Evolutionary conservation across 2,329 filamentous ascomycete species (phyloP).

Genomic region (Beauveria varroae): DNA sequence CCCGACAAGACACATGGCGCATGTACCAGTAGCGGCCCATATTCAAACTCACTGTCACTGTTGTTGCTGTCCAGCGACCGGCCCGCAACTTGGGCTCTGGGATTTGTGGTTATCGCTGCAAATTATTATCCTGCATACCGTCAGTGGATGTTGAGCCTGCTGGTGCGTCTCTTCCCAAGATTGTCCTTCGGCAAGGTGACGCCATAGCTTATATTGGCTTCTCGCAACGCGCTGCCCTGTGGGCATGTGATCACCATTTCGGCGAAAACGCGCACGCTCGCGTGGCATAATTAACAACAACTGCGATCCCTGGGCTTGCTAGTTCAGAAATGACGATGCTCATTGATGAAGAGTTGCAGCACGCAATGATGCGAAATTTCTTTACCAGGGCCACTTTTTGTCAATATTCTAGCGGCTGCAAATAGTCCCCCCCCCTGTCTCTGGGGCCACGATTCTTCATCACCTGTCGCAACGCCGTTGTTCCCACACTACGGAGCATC

Average conservation of each 20-base stretch:
- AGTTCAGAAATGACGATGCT: not conserved
- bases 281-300: not conserved
- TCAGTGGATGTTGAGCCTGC: not conserved
- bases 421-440: not conserved
- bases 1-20: not conserved
- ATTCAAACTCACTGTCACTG: not conserved
- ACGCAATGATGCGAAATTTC: not conserved
- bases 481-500: not conserved
- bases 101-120: not conserved
- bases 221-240: too few species aligned
- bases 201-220: not conserved
- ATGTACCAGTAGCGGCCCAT: not conserved
- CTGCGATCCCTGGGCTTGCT: not conserved
- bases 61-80: not conserved
- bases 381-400: not conserved
- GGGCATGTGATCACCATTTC: not conserved
- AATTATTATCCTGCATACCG: not conserved
- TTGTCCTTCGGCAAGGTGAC: not conserved
- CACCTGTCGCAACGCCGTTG: not conserved
- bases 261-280: not conserved
- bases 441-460: not conserved
- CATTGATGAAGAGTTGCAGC: not conserved
- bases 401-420: not conserved
- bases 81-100: not conserved
- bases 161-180: not conserved